Base-by-base conservation (phyloP, 805 yeast species). In the Blastobotrys peoriensis region DNA sequence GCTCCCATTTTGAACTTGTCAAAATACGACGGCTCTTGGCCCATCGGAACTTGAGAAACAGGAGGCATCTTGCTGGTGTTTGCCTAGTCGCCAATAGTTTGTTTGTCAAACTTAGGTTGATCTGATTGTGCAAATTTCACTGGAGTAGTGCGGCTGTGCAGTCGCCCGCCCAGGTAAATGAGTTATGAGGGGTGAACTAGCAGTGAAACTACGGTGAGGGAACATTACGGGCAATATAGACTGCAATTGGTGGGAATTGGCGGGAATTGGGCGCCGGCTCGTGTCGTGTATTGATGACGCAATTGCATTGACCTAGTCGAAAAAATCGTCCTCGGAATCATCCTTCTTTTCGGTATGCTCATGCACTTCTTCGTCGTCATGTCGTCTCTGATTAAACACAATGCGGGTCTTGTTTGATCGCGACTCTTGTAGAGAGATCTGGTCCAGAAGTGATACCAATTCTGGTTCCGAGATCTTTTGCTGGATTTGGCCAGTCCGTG, bases 1-100 rank as follows among this genome's bases (percentile, higher is more conserved):
- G 88, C 82, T 44, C 99, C 99, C 98, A 93, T 93, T 70, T 93
- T 93, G 78, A 93, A 86, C 70, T 93, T 93, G 45, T 93, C 96
- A 70, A 89, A 87, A 66, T 83, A 80, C 40, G 96, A 83, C 46
- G 94, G 95, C 54, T 62, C 51, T 20, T 49, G 55, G 40, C 45
- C 57, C 23, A 48, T 51, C 33, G 52, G 53, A 30, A 55, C 41
- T 35, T 43, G 53, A 33, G 48, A 58, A 40, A 55, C 61, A 41
- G 66, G 63, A n/a, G 65, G 66, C 61, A 60, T 60, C 40, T 34
- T 51, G 22, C 3, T 28, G 22, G n/a, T 22, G 25, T 27, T 19
- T 15, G 38, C n/a, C n/a, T n/a, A n/a, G n/a, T n/a, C n/a, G n/a
- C n/a, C n/a, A n/a, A n/a, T n/a, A n/a, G n/a, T n/a, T n/a, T n/a